Conservation (phyloP, 1,284 basidiomycete genomes). For the Moniliella sp. region DNA sequence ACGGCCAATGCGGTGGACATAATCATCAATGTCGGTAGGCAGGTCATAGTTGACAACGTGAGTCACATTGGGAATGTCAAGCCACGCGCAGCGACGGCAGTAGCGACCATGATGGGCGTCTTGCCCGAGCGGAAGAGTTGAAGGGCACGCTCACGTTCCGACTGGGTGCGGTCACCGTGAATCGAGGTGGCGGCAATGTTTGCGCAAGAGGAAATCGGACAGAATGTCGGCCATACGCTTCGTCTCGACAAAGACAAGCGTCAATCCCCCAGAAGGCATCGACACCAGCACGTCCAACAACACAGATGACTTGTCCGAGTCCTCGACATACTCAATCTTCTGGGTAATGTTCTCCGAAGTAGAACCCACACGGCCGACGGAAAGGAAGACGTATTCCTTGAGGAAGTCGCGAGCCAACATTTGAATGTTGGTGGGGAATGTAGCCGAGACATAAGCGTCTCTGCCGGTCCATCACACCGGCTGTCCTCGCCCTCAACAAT, state of each 20-base stretch:
- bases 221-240: constrained; percentile 98
- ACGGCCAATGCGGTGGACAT: constrained; percentile 47
- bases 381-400: constrained; percentile 74
- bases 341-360: constrained; percentile 99
- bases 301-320: constrained; percentile 84
- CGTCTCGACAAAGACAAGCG: constrained; percentile 94
- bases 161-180: constrained; percentile 89
- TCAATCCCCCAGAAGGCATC: constrained; percentile 52
- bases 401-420: constrained; percentile 77
- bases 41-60: constrained; percentile 98
- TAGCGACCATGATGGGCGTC: constrained; percentile 89
- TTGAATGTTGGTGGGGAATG: constrained; percentile 97
- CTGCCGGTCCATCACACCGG: constrained; percentile 76
- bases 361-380: constrained; percentile 88
- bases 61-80: constrained; percentile 97
- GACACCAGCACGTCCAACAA: constrained; percentile 78
- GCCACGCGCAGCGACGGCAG: constrained; percentile 94
- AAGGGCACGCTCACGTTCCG: constrained; percentile 84
- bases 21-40: constrained; percentile 82
- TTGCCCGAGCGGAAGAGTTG: constrained; percentile 84
- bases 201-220: constrained; percentile 75
- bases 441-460: constrained; percentile 99
- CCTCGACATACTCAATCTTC: constrained; percentile 92
- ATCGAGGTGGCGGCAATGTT: constrained; percentile 75
- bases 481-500: constrained; percentile 98